Conservation (phyloP, 768 basidiomycete species). For the Daedaleopsis sinensis region DNA sequence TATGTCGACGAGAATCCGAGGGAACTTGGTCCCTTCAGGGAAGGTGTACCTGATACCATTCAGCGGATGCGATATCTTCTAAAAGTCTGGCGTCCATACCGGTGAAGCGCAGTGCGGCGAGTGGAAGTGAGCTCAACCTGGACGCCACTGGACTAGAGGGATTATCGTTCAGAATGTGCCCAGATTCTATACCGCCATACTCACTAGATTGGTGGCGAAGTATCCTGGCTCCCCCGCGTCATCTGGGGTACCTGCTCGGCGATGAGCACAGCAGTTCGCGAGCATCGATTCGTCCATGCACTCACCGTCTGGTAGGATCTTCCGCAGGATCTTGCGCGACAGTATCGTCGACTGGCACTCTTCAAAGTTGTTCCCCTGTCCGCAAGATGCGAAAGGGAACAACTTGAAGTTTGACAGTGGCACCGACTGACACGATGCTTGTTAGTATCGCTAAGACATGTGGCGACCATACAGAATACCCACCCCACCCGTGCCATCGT, state of each 20-base stretch:
- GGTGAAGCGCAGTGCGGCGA: slow-evolving; percentile 59
- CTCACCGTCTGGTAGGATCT: slow-evolving; percentile 52
- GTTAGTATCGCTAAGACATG: not conserved
- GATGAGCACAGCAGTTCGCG: not conserved
- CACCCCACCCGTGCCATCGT: slow-evolving; percentile 65
- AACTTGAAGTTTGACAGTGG: slow-evolving; percentile 67
- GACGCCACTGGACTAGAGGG: slow-evolving; percentile 51
- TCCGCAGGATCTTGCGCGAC: slow-evolving; percentile 49
- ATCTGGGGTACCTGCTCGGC: slow-evolving; percentile 53
- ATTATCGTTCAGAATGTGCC: slow-evolving; percentile 36
- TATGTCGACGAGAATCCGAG: slow-evolving; percentile 61
- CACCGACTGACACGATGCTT: slow-evolving; percentile 23
- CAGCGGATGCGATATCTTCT: not conserved
- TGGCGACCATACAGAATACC: slow-evolving; percentile 15
- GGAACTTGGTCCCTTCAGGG: slow-evolving; percentile 32
- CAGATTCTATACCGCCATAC: slow-evolving; percentile 43
- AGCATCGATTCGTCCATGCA: not conserved
- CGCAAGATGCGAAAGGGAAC: slow-evolving; percentile 54
- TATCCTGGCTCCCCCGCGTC: slow-evolving; percentile 68
- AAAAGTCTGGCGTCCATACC: slow-evolving; percentile 42
- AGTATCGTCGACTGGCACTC: slow-evolving; percentile 52
- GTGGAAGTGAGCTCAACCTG: slow-evolving; percentile 64
- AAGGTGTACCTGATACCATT: slow-evolving; percentile 33
- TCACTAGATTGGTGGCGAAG: slow-evolving; percentile 61
- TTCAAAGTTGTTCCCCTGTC: slow-evolving; percentile 40